Conservation (phyloP, 257 asterid genomes). For the Rehmannia glutinosa region DNA sequence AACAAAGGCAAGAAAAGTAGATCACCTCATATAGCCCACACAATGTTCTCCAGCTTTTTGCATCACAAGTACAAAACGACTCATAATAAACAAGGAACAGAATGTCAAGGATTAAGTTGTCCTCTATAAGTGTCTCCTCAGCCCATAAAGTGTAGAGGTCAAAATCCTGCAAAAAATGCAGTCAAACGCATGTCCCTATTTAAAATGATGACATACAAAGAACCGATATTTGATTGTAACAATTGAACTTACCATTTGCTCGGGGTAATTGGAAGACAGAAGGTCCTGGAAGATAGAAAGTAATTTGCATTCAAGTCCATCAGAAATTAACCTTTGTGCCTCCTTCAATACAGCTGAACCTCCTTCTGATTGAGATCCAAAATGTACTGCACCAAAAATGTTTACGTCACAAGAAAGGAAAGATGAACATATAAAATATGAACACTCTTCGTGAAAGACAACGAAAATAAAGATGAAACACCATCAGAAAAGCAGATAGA, state of each 20-base stretch:
- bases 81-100: slow-evolving; percentile 81
- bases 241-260: slow-evolving; percentile 62
- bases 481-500: background rate
- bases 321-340: slow-evolving; percentile 69
- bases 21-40: slow-evolving; percentile 77
- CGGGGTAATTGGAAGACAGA: slow-evolving; percentile 63
- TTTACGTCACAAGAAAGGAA: slow-evolving; percentile 19
- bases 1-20: slow-evolving; percentile 6
- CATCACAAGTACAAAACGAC: slow-evolving; percentile 63
- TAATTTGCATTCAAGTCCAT: slow-evolving; percentile 60
- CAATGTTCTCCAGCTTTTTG: slow-evolving; percentile 73
- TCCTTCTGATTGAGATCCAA: slow-evolving; percentile 45
- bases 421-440: background rate
- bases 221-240: slow-evolving; percentile 5
- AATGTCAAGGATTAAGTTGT: slow-evolving; percentile 76
- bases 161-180: slow-evolving; percentile 53
- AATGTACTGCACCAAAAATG: slow-evolving; percentile 45
- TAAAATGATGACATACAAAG: slow-evolving; percentile 7
- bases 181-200: slow-evolving; percentile 1
- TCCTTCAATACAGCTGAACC: slow-evolving; percentile 45
- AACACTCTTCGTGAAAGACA: background rate
- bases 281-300: slow-evolving; percentile 64
- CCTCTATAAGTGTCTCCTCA: slow-evolving; percentile 82
- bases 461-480: slow-evolving; percentile 6
- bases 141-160: slow-evolving; percentile 85